Evolutionary conservation across 2,329 filamentous ascomycete genomes (phyloP), one percentile per base, ranked within the genome.

Genomic region (Ophiostoma ulmi): DNA sequence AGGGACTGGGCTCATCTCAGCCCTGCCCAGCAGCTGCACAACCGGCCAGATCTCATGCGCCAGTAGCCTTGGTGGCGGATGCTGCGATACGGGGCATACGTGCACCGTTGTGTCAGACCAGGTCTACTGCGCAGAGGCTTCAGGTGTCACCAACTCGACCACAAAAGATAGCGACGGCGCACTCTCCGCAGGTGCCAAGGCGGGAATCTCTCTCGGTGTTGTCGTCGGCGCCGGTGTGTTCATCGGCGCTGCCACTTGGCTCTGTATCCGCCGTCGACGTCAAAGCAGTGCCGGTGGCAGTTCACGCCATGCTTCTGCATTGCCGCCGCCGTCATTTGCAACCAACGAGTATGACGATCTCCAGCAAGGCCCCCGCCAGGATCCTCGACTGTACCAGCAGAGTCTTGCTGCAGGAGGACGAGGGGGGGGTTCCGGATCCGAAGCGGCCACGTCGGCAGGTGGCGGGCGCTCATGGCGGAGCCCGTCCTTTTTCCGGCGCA

Each of bases 201-300:
- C 84, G 0, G 87, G 87, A 2, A 84, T 89, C n/a, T 86, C 83
- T 6, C 80, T 84, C 0, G 87, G 85, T 22, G 81, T 84, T 3
- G 80, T 83, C 1, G 76, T 85, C 0, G 83, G 79, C 38, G 80
- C 78, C 1, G 78, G 80, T 3, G 64, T 81, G 6, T 58, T 85
- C 17, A 77, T 85, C 52, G 84, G 80, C 3, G 75, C 75, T 3
- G 72, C 82, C 20, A 79, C 81, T 0, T 88, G 83, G 82, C 79
- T 85, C 71, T 86, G 82, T 35, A 75, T 80, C 8, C 79, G 81
- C 36, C 70, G 70, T 35, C 67, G 67, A 52, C 68, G 36, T 22
- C 36, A 52, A 61, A 44, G 48, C 3, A 36, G 38, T 31, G n/a
- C 39, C 39, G n/a, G 72, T 35, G 36, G 68, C 68, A 68, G 64